phyloP scores from a whole-genome alignment of 1,284 basidiomycete genomes.

The Cystobasidium sp. region DNA sequence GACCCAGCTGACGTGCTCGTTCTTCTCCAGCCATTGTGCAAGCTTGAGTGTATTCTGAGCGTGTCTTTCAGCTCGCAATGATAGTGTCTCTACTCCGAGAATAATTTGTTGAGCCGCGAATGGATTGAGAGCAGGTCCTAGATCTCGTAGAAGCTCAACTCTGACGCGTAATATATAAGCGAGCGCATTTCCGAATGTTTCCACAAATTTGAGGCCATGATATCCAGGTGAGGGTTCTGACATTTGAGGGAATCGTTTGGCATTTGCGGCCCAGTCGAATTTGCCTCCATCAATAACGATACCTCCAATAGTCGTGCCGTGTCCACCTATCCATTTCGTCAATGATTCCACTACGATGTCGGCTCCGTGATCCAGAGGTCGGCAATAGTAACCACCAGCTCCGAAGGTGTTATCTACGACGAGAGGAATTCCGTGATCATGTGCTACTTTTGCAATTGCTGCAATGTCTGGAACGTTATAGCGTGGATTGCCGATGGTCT shows the following conservation, averaged over 20 bases:
- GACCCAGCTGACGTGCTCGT: constrained; percentile 75
- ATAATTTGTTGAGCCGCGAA: constrained; percentile 82
- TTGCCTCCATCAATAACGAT: constrained; percentile 81
- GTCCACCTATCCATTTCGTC: constrained; percentile 84
- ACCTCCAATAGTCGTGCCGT: constrained; percentile 85
- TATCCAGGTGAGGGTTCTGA: constrained; percentile 81
- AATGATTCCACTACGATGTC: constrained; percentile 66
- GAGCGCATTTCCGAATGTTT: constrained; percentile 70
- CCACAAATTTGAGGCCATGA: constrained; percentile 65
- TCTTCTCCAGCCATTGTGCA: constrained; percentile 73
- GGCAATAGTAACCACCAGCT: constrained; percentile 70
- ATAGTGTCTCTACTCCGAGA: constrained; percentile 84
- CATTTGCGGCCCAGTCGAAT: constrained; percentile 74
- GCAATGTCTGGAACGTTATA: constrained; percentile 75
- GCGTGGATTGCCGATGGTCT: constrained; percentile 82
- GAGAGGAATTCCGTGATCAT: constrained; percentile 73
- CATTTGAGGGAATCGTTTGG: constrained; percentile 78
- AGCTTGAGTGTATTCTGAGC: constrained; percentile 74
- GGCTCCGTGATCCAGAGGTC: constrained; percentile 77
- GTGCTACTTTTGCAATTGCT: constrained; percentile 76
- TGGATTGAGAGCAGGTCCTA: constrained; percentile 76
- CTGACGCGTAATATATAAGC: constrained; percentile 77
- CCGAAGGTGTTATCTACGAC: constrained; percentile 92
- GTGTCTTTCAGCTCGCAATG: constrained; percentile 75
- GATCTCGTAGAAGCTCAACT: constrained; percentile 69